Base-by-base conservation (phyloP, 305 asterid genomes). In the Striga hermonthica region DNA sequence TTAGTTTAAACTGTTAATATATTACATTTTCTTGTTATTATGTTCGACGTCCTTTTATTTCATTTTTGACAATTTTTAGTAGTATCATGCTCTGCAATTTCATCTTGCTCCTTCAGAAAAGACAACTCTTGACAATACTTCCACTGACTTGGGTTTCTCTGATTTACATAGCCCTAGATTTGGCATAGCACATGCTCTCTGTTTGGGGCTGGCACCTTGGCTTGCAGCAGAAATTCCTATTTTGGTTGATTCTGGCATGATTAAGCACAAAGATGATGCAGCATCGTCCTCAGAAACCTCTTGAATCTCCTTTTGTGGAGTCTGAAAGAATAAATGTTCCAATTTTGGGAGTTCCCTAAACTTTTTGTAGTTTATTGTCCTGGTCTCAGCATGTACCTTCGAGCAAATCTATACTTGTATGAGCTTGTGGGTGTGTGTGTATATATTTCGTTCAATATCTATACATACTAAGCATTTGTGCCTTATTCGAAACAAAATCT, bases 181-280 rank as follows among this genome's bases (percentile, higher is more conserved):
- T 74, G 97, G 97, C 37, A 80, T 90, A 59, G 97, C 97, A 1
- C 97, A 90, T 68, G 97, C 95, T 2, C 92, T 90, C 15, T 87
- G 97, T 66, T 75, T 90, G 83, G 97, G 97, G 5, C 95, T 87
- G 68, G 95, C 95, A 62, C 97, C 97, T 15, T 90, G 97, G 97
- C 86, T 87, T 67, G 97, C 95, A 9, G 97, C 95, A 12, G 95
- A 90, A 78, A 90, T 90, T 71, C 97, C 95, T 1, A 62, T 90
- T 65, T 92, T 90, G 7, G 95, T 87, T 61, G 97, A 87, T 84
- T 90, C 97, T 61, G 95, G 95, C 70, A 90, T 90, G 95, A 69
- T 90, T 73, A 90, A 90, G 77, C 97, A 90, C 84, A 90, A 90
- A 79, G 95, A 87, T 56, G 95, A 90, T 69, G 76, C 79, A 3